These are phyloP conservation scores for Cnidoscolus chayamansa DNA, from an alignment of 441 rosid species.

Conservation along the genomic window DNA sequence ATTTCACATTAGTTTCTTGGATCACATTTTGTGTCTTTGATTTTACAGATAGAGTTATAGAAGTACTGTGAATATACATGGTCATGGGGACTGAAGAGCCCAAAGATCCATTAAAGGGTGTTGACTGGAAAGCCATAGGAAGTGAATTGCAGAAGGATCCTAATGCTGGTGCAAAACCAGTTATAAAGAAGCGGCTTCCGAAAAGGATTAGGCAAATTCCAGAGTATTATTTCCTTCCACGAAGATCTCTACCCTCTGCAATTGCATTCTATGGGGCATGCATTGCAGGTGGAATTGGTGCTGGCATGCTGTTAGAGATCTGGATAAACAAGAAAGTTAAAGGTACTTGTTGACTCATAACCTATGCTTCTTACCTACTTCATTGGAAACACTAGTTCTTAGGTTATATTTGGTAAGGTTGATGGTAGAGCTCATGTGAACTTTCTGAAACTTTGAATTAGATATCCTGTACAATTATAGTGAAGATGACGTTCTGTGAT, in stretches of 20 bases:
- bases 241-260: conserved; percentile 45
- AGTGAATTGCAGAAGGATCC: conserved; percentile 66
- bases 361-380: not conserved
- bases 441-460: not conserved
- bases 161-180: conserved; percentile 42
- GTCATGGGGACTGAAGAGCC: conserved; percentile 59
- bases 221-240: conserved; percentile 77
- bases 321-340: conserved; percentile 80
- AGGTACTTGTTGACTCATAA: conserved; percentile 35
- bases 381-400: not conserved
- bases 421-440: not conserved
- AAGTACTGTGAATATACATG: not conserved
- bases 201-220: conserved; percentile 74
- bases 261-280: conserved; percentile 66
- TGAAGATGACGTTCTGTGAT: not conserved
- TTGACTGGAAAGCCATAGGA: conserved; percentile 72
- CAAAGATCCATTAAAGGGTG: conserved; percentile 76
- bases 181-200: conserved; percentile 66
- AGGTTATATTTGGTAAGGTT: not conserved
- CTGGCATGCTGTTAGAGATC: conserved; percentile 77
- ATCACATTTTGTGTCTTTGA: not conserved
- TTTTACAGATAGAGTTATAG: conserved; percentile 8
- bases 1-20: not conserved
- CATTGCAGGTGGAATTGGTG: conserved; percentile 77
- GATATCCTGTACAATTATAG: not conserved